These are phyloP conservation scores for Aureobasidium lini DNA, from an alignment of 2,329 filamentous ascomycete genomes.

Conservation along the genomic window DNA sequence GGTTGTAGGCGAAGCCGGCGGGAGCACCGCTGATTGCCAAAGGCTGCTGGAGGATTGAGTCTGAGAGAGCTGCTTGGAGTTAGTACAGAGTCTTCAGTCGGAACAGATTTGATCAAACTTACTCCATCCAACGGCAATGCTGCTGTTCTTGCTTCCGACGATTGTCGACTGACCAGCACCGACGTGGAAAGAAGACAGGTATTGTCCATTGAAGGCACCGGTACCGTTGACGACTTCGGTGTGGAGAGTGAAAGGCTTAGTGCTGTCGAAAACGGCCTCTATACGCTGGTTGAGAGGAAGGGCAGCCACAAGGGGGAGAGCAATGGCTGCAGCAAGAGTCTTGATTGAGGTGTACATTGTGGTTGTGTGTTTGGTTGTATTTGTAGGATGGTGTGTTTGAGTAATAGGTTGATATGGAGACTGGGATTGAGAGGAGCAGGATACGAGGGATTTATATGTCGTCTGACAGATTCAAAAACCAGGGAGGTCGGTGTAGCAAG, in stretches of 20 bases:
- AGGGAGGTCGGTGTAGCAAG: slow-evolving; percentile 1
- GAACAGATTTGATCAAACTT: background rate
- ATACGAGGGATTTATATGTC: background rate
- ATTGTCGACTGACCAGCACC: slow-evolving; percentile 1
- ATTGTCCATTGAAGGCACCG: background rate
- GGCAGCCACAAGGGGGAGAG: background rate
- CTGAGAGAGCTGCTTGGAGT: background rate
- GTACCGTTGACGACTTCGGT: background rate
- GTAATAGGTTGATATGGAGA: background rate
- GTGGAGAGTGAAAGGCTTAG: slow-evolving; percentile 12
- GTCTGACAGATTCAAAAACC: background rate
- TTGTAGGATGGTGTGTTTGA: background rate
- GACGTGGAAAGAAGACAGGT: slow-evolving; percentile 4
- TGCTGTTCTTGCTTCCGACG: background rate
- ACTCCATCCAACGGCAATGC: background rate
- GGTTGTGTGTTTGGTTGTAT: background rate
- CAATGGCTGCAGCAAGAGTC: slow-evolving; percentile 1
- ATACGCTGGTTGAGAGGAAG: background rate
- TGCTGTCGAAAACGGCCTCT: slow-evolving; percentile 1
- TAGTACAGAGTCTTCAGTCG: background rate
- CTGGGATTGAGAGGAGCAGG: background rate
- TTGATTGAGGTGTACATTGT: slow-evolving; percentile 9
- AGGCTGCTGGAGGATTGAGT: slow-evolving; percentile 3
- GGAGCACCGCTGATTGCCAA: background rate
- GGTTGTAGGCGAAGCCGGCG: background rate